These are phyloP conservation scores for Dipteronia sinensis DNA, from an alignment of 345 rosid genomes.

Conservation along the genomic window DNA sequence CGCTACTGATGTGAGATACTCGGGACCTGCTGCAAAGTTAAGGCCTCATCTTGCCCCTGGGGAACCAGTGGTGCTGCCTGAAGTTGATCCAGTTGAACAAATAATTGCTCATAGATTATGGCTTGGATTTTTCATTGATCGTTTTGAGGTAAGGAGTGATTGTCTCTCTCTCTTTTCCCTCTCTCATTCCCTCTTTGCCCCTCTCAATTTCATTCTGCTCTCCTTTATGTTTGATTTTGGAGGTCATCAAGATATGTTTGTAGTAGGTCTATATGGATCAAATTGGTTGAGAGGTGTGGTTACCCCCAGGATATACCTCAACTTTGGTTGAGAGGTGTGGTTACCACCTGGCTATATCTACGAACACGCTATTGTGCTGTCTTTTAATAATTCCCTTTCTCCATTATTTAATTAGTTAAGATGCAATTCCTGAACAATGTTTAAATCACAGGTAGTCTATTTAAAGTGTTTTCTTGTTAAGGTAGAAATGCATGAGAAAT, in stretches of 20 bases:
- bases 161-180: constrained; percentile 1
- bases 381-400: background rate
- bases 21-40: constrained; percentile 93
- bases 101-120: constrained; percentile 94
- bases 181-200: background rate
- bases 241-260: background rate
- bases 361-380: background rate
- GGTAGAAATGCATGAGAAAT: background rate
- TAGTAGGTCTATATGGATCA: background rate
- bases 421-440: background rate
- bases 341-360: too few species aligned
- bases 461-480: background rate
- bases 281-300: too few species aligned
- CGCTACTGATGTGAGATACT: constrained; percentile 77
- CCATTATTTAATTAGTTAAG: background rate
- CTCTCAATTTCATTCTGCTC: background rate
- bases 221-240: background rate
- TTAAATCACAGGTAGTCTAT: background rate
- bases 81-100: constrained; percentile 83
- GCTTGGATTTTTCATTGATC: constrained; percentile 96
- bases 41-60: constrained; percentile 97
- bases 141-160: constrained; percentile 78
- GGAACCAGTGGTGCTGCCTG: constrained; percentile 77
- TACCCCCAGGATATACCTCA: too few species aligned
- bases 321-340: too few species aligned